phyloP scores from a whole-genome alignment of 768 basidiomycete genomes.

The Cytidiella melzeri region DNA sequence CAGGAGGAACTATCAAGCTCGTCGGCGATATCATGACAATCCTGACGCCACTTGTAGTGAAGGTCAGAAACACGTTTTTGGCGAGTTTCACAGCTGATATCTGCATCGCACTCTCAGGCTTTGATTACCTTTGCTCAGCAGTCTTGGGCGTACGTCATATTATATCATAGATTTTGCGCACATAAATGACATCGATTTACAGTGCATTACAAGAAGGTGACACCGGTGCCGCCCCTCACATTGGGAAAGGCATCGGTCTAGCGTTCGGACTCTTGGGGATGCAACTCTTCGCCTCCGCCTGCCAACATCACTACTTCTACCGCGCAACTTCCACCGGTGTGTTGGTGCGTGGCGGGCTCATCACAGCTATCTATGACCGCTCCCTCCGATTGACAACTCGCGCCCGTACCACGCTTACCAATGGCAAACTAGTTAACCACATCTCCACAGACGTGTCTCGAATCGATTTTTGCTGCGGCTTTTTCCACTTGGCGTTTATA shows the following conservation, averaged over 20 bases:
- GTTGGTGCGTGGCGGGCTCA: conserved; percentile 75
- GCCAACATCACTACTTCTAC: conserved; percentile 82
- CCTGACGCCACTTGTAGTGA: conserved; percentile 72
- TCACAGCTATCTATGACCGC: conserved; percentile 79
- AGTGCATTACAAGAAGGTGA: conserved; percentile 21
- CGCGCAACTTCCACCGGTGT: conserved; percentile 70
- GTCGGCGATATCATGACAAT: conserved; percentile 69
- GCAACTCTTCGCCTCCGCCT: conserved; percentile 60
- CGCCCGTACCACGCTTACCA: conserved; percentile 73
- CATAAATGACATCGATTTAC: neutral
- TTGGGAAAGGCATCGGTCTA: conserved; percentile 67
- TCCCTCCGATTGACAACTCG: conserved; percentile 73
- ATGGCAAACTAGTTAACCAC: conserved; percentile 89
- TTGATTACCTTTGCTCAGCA: conserved; percentile 65
- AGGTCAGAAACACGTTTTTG: conserved; percentile 39
- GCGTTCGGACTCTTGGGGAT: conserved; percentile 64
- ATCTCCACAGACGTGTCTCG: conserved; percentile 90
- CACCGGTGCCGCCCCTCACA: conserved; percentile 29
- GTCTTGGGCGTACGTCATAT: conserved; percentile 45
- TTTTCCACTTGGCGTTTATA: conserved; percentile 78
- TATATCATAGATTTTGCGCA: neutral
- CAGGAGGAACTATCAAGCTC: conserved; percentile 49
- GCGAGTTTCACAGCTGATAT: neutral
- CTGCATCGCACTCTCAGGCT: conserved; percentile 31
- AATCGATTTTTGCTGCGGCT: conserved; percentile 81